Conservation (phyloP, 495 filamentous ascomycete genomes). For the Aspergillus panamensis region DNA sequence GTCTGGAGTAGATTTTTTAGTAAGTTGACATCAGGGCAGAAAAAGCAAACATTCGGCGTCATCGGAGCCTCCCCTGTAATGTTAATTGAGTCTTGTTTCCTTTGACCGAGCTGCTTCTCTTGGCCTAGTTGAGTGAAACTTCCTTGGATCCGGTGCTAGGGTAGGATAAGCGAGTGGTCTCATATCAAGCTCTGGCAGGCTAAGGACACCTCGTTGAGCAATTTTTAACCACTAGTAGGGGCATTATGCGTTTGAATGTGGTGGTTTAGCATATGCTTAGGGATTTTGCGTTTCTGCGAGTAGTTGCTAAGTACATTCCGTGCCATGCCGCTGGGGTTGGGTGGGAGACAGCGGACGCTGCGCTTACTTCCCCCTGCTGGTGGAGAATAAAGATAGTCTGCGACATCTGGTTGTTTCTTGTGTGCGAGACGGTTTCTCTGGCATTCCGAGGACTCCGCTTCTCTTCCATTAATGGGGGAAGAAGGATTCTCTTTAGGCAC, state of each 20-base stretch:
- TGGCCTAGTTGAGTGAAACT: neutral
- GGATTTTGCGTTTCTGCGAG: neutral
- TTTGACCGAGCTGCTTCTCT: conserved; percentile 4
- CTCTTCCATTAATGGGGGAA: neutral
- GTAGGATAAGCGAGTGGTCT: neutral
- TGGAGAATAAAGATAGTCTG: neutral
- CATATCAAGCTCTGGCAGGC: neutral
- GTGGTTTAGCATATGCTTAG: neutral
- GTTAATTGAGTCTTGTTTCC: neutral
- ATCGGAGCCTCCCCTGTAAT: neutral
- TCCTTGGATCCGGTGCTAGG: neutral
- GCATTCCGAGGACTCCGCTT: neutral
- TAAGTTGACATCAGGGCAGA: neutral
- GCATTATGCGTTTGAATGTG: neutral
- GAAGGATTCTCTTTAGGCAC: neutral
- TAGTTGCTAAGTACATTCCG: neutral
- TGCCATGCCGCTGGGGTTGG: neutral
- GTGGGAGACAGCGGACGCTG: neutral
- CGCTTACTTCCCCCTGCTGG: neutral
- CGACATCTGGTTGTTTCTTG: neutral
- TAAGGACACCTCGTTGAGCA: neutral
- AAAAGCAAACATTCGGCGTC: neutral
- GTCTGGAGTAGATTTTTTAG: no score
- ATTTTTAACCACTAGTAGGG: neutral
- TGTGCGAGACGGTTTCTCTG: neutral